These are phyloP conservation scores for Pharus latifolius DNA, from an alignment of 176 grass and related monocot genomes.

Conservation along the genomic window DNA sequence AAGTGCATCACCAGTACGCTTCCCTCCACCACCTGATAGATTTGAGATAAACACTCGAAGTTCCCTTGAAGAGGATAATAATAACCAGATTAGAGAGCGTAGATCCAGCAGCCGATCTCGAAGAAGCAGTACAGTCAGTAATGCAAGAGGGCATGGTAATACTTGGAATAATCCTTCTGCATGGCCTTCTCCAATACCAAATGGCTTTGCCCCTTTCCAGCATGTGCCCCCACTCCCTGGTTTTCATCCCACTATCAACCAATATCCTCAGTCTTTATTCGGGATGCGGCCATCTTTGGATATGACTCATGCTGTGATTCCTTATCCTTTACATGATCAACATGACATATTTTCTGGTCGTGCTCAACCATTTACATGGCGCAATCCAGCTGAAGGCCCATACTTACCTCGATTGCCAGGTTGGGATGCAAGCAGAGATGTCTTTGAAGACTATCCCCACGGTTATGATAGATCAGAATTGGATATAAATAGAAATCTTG, in stretches of 20 bases:
- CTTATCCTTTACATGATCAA: slow-evolving; percentile 26
- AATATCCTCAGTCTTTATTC: slow-evolving; percentile 22
- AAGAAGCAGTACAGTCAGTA: slow-evolving; percentile 18
- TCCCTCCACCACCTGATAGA: slow-evolving; percentile 1
- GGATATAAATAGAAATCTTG: background rate
- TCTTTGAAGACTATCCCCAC: slow-evolving; percentile 3
- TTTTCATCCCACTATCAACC: slow-evolving; percentile 23
- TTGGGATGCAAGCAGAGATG: slow-evolving; percentile 17
- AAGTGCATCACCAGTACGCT: slow-evolving; percentile 10
- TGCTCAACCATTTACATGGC: slow-evolving; percentile 22
- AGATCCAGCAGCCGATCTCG: slow-evolving; percentile 19
- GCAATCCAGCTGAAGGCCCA: slow-evolving; percentile 4
- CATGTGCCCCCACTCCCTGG: slow-evolving; percentile 20
- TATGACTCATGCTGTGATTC: slow-evolving; percentile 3
- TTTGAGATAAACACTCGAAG: slow-evolving; percentile 19
- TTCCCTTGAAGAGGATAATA: slow-evolving; percentile 33
- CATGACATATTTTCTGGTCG: slow-evolving; percentile 16
- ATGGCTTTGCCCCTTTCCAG: slow-evolving; percentile 33
- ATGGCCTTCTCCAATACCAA: slow-evolving; percentile 24
- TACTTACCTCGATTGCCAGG: slow-evolving; percentile 2
- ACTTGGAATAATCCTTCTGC: slow-evolving; percentile 14
- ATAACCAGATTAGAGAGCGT: slow-evolving; percentile 10
- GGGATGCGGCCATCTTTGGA: slow-evolving; percentile 22
- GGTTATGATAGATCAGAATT: slow-evolving; percentile 3
- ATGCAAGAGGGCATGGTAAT: slow-evolving; percentile 26